These are phyloP conservation scores for Corynascus novoguineensis DNA, from an alignment of 495 filamentous ascomycete genomes.

Conservation along the genomic window DNA sequence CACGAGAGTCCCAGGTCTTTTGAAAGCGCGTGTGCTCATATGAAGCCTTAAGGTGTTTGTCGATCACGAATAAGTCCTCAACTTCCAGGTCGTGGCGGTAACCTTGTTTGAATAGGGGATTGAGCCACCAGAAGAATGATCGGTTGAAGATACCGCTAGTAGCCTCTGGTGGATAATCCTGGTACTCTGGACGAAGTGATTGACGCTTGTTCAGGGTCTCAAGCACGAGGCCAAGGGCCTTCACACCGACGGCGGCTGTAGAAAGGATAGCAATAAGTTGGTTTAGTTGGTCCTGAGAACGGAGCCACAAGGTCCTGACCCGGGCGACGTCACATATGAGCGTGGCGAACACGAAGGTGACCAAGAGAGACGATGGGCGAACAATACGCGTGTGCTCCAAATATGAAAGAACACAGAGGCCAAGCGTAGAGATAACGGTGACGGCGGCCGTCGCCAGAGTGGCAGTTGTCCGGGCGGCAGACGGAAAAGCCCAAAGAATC, in stretches of 20 bases:
- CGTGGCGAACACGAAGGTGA: conserved; percentile 51
- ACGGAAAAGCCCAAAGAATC: conserved; percentile 43
- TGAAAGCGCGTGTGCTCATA: conserved; percentile 32
- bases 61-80: conserved; percentile 36
- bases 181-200: conserved; percentile 42
- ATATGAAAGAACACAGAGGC: conserved; percentile 36
- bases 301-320: conserved; percentile 41
- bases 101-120: conserved; percentile 31
- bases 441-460: conserved; percentile 47
- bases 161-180: conserved; percentile 29
- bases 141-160: conserved; percentile 31
- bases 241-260: conserved; percentile 23
- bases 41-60: conserved; percentile 45
- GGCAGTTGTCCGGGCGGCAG: conserved; percentile 34
- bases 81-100: conserved; percentile 27
- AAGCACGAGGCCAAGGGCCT: conserved; percentile 38
- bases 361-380: conserved; percentile 50
- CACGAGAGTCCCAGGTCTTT: conserved; percentile 30
- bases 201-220: conserved; percentile 50
- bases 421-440: conserved; percentile 31
- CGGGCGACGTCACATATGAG: conserved; percentile 50
- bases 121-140: conserved; percentile 40
- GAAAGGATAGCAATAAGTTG: conserved; percentile 19
- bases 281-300: not conserved
- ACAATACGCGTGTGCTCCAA: conserved; percentile 37